Evolutionary conservation across 768 basidiomycete species (phyloP).

Genomic region (Kwoniella europaea): DNA sequence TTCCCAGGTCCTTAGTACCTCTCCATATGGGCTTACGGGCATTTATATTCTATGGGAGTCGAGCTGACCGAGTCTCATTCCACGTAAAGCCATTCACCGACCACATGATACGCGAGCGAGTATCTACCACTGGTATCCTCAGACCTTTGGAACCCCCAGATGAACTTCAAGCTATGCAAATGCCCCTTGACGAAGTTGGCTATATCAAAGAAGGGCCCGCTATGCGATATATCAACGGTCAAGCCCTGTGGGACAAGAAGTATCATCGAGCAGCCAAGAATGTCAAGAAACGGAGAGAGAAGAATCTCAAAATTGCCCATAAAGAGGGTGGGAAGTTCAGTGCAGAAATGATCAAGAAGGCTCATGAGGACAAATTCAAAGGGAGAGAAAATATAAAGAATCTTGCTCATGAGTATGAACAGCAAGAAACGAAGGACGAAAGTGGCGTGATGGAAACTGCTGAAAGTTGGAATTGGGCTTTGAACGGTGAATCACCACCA

Average conservation of each 20-base stretch:
- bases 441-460: constrained; percentile 60
- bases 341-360: constrained; percentile 46
- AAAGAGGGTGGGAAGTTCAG: constrained; percentile 30
- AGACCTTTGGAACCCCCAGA: constrained; percentile 75
- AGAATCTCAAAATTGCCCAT: constrained; percentile 42
- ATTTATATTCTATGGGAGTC: not conserved
- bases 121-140: constrained; percentile 80
- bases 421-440: constrained; percentile 5
- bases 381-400: not conserved
- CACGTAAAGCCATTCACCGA: constrained; percentile 57
- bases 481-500: constrained; percentile 83
- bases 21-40: too few species aligned
- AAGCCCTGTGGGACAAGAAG: constrained; percentile 54
- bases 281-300: constrained; percentile 41
- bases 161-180: constrained; percentile 69
- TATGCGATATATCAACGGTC: constrained; percentile 71
- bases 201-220: constrained; percentile 74
- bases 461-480: constrained; percentile 84
- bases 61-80: not conserved
- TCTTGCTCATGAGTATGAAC: not conserved
- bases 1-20: not conserved
- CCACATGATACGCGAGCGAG: constrained; percentile 87
- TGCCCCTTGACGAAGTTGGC: constrained; percentile 73
- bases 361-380: constrained; percentile 26
- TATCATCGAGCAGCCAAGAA: constrained; percentile 44